phyloP scores from a whole-genome alignment of 2,329 filamentous ascomycete species.

The Colletotrichum sp. region DNA sequence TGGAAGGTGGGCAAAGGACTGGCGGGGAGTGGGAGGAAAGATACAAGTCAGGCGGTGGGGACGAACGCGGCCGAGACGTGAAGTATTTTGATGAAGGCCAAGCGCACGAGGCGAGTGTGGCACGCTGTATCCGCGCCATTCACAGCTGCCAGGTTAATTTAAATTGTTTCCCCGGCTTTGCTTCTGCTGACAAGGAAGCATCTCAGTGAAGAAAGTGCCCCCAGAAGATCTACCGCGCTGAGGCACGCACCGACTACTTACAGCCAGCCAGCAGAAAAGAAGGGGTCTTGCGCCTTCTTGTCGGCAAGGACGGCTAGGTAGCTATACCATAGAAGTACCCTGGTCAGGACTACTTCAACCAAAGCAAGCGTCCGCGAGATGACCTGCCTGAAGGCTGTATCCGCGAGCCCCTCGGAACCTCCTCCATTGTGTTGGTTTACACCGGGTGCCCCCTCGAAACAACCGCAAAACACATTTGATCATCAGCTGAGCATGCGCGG shows the following conservation, averaged over 20 bases:
- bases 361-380: not conserved
- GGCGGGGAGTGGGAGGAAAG: not conserved
- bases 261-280: not conserved
- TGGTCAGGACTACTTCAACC: not conserved
- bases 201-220: not conserved
- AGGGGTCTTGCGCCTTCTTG: not conserved
- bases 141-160: not conserved
- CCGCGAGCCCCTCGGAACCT: not conserved
- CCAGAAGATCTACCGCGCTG: not conserved
- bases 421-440: not conserved
- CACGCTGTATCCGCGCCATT: not conserved
- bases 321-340: not conserved
- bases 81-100: not conserved
- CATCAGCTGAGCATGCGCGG: not conserved
- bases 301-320: not conserved
- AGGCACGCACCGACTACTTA: not conserved
- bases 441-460: not conserved
- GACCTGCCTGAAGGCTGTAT: not conserved
- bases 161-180: not conserved
- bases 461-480: not conserved
- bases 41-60: not conserved
- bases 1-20: not conserved
- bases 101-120: not conserved
- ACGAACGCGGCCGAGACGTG: not conserved
- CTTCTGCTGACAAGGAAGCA: not conserved